Percentiles rank a stretch among this genome's conserved stretches.
phyloP scores from a whole-genome alignment of 352 stramenopile genomes.

The Blastocystis sp. region DNA sequence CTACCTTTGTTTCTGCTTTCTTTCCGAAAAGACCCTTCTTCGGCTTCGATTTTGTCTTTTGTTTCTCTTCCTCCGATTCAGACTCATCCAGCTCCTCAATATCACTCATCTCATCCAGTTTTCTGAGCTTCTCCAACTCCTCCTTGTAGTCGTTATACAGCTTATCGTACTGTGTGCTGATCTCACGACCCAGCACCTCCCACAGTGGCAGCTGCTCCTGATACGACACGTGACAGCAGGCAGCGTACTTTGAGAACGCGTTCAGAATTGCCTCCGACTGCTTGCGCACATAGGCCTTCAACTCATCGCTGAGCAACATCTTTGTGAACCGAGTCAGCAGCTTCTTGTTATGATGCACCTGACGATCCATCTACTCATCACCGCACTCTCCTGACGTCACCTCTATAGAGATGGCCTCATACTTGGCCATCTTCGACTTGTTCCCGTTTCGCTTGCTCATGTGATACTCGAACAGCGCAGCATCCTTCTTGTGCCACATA shows the following conservation, averaged over 20 bases:
- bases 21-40: not conserved
- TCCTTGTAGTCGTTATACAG: conserved; percentile 25
- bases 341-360: conserved; percentile 36
- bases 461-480: conserved; percentile 55
- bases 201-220: conserved; percentile 38
- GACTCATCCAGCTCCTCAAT: not conserved
- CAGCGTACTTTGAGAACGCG: conserved; percentile 43
- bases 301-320: conserved; percentile 36
- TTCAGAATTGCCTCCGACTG: not conserved
- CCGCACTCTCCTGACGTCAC: not conserved
- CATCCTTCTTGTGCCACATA: conserved; percentile 62
- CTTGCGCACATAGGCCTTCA: not conserved
- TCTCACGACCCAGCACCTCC: not conserved
- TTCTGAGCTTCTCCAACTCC: conserved; percentile 31
- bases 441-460: conserved; percentile 61
- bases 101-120: not conserved
- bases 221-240: conserved; percentile 25
- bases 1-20: not conserved
- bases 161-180: not conserved
- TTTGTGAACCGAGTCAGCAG: conserved; percentile 39
- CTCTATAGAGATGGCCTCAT: not conserved
- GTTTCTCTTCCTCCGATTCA: not conserved
- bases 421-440: conserved; percentile 50
- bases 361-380: not conserved
- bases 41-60: not conserved